A percentile compares a stretch with the other conserved stretches of the same genome.
These are phyloP conservation scores for Fragilaria radians DNA, from an alignment of 108 stramenopile species.

Conservation along the genomic window DNA sequence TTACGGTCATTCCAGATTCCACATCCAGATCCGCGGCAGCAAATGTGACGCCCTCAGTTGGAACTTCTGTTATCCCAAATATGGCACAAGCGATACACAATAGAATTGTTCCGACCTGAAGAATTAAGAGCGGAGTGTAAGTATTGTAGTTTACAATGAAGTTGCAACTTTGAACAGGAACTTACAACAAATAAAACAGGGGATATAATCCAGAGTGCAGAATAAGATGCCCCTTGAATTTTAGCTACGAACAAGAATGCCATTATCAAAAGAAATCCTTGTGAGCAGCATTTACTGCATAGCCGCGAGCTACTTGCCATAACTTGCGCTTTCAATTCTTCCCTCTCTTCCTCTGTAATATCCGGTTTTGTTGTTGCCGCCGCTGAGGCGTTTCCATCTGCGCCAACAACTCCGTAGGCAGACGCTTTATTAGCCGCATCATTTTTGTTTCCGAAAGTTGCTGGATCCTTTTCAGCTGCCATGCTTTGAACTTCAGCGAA, in stretches of 20 bases:
- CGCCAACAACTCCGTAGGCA: slow-evolving; percentile 47
- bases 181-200: slow-evolving; percentile 66
- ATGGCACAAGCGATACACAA: slow-evolving; percentile 76
- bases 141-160: background rate
- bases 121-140: background rate
- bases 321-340: slow-evolving; percentile 71
- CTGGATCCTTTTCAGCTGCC: slow-evolving; percentile 59
- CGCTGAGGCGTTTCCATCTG: slow-evolving; percentile 33
- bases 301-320: slow-evolving; percentile 48
- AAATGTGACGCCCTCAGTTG: slow-evolving; percentile 34
- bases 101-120: slow-evolving; percentile 51
- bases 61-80: slow-evolving; percentile 67
- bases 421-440: slow-evolving; percentile 15
- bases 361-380: slow-evolving; percentile 9
- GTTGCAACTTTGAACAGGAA: background rate
- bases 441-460: slow-evolving; percentile 34
- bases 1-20: background rate
- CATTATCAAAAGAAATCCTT: slow-evolving; percentile 62
- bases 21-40: slow-evolving; percentile 4
- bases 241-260: slow-evolving; percentile 63
- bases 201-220: slow-evolving; percentile 75
- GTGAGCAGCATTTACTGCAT: slow-evolving; percentile 67
- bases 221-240: slow-evolving; percentile 73
- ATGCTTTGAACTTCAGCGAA: slow-evolving; percentile 53
- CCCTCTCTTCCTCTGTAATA: slow-evolving; percentile 69